Conservation (phyloP, 1,284 basidiomycete species). For the Rhodotorula glutinis region DNA sequence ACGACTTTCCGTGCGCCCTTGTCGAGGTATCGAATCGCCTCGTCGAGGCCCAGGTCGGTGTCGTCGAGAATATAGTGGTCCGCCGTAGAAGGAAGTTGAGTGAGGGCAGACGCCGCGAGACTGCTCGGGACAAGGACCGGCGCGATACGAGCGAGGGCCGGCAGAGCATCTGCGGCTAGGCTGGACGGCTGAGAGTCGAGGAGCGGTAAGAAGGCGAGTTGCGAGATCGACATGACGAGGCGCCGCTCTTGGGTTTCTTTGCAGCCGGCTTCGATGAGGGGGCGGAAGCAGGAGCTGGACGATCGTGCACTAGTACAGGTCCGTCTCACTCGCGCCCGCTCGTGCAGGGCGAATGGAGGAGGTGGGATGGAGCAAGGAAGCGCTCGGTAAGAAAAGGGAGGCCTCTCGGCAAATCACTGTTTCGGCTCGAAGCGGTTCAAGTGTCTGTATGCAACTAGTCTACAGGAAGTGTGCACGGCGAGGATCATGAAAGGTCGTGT, state of each 20-base stretch:
- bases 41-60: slow-evolving; percentile 53
- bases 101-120: slow-evolving; percentile 22
- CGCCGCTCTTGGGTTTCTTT: too few relatives aligned
- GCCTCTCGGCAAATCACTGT: too few relatives aligned
- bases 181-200: slow-evolving; percentile 19
- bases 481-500: background rate
- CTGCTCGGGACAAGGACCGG: slow-evolving; percentile 62
- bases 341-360: too few relatives aligned
- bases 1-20: slow-evolving; percentile 69
- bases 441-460: background rate
- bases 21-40: slow-evolving; percentile 68
- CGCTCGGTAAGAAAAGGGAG: too few relatives aligned
- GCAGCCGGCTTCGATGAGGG: background rate
- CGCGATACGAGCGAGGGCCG: slow-evolving; percentile 66
- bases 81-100: slow-evolving; percentile 43
- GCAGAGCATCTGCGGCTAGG: slow-evolving; percentile 52
- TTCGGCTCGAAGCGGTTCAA: background rate
- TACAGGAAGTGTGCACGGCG: background rate
- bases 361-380: too few relatives aligned
- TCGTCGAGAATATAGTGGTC: slow-evolving; percentile 62
- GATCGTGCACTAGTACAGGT: too few relatives aligned
- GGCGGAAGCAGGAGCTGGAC: background rate
- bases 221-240: slow-evolving; percentile 36
- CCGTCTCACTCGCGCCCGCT: too few relatives aligned
- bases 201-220: slow-evolving; percentile 37